A percentile compares a stretch with the other conserved stretches of the same genome.
These are phyloP conservation scores for Geranium rotundifolium DNA, from an alignment of 345 rosid species.

Conservation along the genomic window DNA sequence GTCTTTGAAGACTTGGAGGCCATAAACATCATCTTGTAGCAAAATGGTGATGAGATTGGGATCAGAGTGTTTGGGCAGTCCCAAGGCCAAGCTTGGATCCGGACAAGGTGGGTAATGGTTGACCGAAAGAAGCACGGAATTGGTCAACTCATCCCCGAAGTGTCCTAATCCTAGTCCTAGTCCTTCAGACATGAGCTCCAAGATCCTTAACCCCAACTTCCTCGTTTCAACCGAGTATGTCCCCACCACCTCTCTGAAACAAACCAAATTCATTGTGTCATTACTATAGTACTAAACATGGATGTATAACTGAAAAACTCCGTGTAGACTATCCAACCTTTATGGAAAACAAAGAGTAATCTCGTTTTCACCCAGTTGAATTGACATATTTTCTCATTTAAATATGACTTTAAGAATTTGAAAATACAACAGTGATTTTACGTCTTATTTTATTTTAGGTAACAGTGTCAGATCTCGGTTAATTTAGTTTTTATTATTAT, in stretches of 20 bases:
- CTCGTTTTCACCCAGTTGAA: no score
- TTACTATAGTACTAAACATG: no score
- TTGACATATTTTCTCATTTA: no score
- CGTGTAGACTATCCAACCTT: no score
- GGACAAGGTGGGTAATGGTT: slow-evolving; percentile 28
- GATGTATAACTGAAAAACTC: no score
- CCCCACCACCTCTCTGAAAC: slow-evolving; percentile 17
- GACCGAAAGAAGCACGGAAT: no score
- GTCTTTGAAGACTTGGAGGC: slow-evolving; percentile 30
- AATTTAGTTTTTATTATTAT: no score
- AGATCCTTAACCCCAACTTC: slow-evolving; percentile 19
- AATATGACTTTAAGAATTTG: no score
- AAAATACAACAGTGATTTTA: no score
- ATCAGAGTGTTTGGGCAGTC: slow-evolving; percentile 22
- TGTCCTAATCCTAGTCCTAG: slow-evolving; percentile 18
- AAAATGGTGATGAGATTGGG: slow-evolving; percentile 18
- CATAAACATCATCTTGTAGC: slow-evolving; percentile 20
- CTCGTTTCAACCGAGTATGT: slow-evolving; percentile 16
- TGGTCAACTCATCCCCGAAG: slow-evolving; percentile 7
- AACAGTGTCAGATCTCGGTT: no score
- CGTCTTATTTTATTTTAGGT: no score
- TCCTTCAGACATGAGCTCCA: slow-evolving; percentile 25
- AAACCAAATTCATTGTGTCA: neutral
- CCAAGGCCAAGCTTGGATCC: slow-evolving; percentile 28
- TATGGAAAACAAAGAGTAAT: no score